A percentile compares a stretch with the other conserved stretches of the same genome.
Conservation (phyloP, 306 rosid species). For the Spatholobus suberectus region DNA sequence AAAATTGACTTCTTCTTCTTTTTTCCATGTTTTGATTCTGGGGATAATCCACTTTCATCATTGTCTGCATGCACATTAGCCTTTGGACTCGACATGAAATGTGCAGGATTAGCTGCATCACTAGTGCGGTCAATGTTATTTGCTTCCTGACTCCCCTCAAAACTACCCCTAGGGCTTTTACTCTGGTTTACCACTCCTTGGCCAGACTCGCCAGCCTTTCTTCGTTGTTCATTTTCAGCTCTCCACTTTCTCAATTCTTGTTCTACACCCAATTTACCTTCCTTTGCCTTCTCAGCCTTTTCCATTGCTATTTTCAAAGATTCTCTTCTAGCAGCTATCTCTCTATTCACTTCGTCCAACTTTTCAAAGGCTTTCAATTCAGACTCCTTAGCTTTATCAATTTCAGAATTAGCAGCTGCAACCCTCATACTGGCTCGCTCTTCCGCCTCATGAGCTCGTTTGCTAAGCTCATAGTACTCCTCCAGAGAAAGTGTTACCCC, state of each 20-base stretch:
- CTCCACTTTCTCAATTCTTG: conserved; percentile 97
- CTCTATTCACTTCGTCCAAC: conserved; percentile 80
- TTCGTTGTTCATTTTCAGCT: conserved; percentile 83
- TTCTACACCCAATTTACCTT: conserved; percentile 95
- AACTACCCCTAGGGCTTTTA: conserved; percentile 74
- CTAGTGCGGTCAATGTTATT: conserved; percentile 42
- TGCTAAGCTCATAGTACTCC: conserved; percentile 97
- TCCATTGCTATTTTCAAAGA: conserved; percentile 81
- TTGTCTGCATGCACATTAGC: conserved; percentile 29
- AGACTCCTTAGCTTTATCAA: conserved; percentile 80
- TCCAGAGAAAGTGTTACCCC: conserved; percentile 86
- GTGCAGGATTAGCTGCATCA: conserved; percentile 37
- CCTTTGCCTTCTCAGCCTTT: conserved; percentile 95
- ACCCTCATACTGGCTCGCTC: conserved; percentile 84
- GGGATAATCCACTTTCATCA: conserved; percentile 55
- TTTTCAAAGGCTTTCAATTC: conserved; percentile 79
- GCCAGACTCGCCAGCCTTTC: conserved; percentile 72
- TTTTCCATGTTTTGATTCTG: conserved; percentile 67
- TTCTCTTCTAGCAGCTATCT: conserved; percentile 80
- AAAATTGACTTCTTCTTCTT: conserved; percentile 80
- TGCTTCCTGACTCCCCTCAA: conserved; percentile 67
- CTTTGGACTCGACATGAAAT: conserved; percentile 61
- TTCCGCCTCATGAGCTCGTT: conserved; percentile 93
- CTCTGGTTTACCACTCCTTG: conserved; percentile 55
- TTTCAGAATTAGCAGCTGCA: conserved; percentile 73